A percentile compares a stretch with the other conserved stretches of the same genome.
These are phyloP conservation scores for Leccinellum luteum DNA, from an alignment of 768 basidiomycete species.

Conservation along the genomic window DNA sequence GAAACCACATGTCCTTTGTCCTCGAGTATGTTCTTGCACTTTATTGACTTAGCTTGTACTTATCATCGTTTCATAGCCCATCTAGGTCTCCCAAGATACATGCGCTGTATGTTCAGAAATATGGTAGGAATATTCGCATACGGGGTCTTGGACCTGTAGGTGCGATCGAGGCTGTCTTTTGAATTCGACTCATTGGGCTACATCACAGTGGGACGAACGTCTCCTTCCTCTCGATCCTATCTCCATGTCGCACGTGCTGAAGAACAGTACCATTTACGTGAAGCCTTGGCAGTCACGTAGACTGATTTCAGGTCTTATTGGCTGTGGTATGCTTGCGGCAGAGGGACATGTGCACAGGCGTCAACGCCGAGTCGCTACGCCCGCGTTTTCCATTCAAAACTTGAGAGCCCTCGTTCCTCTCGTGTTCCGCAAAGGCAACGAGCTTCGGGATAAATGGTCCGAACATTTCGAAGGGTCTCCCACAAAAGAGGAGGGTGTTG, in stretches of 20 bases:
- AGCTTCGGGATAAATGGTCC: slow-evolving; percentile 62
- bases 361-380: slow-evolving; percentile 72
- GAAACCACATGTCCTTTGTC: slow-evolving; percentile 51
- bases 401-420: slow-evolving; percentile 68
- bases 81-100: slow-evolving; percentile 51
- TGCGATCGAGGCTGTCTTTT: slow-evolving; percentile 9
- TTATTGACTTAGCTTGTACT: background rate
- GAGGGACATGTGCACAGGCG: slow-evolving; percentile 78
- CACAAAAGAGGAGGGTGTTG: slow-evolving; percentile 22
- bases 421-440: slow-evolving; percentile 63
- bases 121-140: slow-evolving; percentile 69
- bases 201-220: slow-evolving; percentile 67
- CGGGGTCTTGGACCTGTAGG: slow-evolving; percentile 68
- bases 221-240: slow-evolving; percentile 79
- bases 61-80: slow-evolving; percentile 39
- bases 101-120: slow-evolving; percentile 51
- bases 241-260: slow-evolving; percentile 71
- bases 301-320: slow-evolving; percentile 74
- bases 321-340: slow-evolving; percentile 77
- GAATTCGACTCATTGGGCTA: slow-evolving; percentile 8
- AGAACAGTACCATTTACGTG: slow-evolving; percentile 69
- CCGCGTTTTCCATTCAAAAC: slow-evolving; percentile 81
- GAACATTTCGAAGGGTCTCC: slow-evolving; percentile 38
- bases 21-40: slow-evolving; percentile 49
- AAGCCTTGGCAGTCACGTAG: slow-evolving; percentile 81